Evolutionary conservation across 441 rosid genomes (phyloP).

Genomic region (Pelargonium citronellum): DNA sequence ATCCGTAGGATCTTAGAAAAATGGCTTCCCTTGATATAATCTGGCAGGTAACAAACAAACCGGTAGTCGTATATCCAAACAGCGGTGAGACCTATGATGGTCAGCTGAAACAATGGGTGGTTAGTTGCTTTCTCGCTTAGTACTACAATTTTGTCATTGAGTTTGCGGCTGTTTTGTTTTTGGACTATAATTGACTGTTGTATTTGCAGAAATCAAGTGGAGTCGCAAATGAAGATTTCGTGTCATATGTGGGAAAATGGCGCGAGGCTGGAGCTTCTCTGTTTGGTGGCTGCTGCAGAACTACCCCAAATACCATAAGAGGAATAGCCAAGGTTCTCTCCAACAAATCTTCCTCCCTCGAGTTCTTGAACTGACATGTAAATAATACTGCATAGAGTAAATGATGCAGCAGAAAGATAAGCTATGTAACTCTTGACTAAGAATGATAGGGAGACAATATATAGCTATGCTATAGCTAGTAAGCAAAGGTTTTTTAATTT

Average conservation of each 20-base stretch:
- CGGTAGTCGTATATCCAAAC: slow-evolving; percentile 68
- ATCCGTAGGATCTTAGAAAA: neutral
- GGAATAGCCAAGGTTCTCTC: slow-evolving; percentile 51
- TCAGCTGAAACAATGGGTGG: slow-evolving; percentile 63
- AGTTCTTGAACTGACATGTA: slow-evolving; percentile 19
- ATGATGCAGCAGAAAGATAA: neutral
- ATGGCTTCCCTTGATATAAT: slow-evolving; percentile 2
- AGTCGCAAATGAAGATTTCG: slow-evolving; percentile 59
- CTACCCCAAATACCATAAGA: slow-evolving; percentile 71
- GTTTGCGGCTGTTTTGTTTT: neutral
- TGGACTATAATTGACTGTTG: neutral
- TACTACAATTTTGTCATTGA: too few species aligned
- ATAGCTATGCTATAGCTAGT: too few species aligned
- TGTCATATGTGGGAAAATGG: slow-evolving; percentile 64
- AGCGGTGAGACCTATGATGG: slow-evolving; percentile 77
- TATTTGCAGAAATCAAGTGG: slow-evolving; percentile 50
- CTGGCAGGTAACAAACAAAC: slow-evolving; percentile 61
- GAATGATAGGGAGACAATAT: too few species aligned
- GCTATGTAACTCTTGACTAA: neutral
- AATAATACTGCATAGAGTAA: neutral
- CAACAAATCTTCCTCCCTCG: slow-evolving; percentile 26
- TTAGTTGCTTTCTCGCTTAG: slow-evolving; percentile 28
- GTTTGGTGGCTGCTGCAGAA: slow-evolving; percentile 90
- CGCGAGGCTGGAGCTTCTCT: slow-evolving; percentile 64
- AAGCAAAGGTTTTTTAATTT: too few species aligned